These are phyloP conservation scores for Fusarium odoratissimum DNA, from an alignment of 2,329 filamentous ascomycete genomes.

Conservation along the genomic window DNA sequence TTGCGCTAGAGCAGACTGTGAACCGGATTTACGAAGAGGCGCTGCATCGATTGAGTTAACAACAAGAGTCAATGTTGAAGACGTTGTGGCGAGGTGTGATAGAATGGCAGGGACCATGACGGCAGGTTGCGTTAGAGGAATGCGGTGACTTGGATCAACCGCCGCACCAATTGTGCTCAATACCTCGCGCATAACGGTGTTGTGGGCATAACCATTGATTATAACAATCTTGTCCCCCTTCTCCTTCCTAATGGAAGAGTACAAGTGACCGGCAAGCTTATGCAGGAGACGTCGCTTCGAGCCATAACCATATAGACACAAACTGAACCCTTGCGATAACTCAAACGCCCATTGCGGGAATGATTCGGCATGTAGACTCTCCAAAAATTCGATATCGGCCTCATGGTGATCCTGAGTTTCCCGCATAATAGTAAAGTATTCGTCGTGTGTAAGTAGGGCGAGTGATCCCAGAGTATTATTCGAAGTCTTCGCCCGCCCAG, in stretches of 20 bases:
- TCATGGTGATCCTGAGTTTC: conserved; percentile 75
- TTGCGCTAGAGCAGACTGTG: conserved; percentile 79
- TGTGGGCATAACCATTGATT: conserved; percentile 84
- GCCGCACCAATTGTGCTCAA: conserved; percentile 75
- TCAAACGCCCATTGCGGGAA: conserved; percentile 96
- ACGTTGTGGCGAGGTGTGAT: conserved; percentile 62
- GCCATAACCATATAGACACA: conserved; percentile 93
- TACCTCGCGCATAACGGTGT: conserved; percentile 75
- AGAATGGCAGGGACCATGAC: conserved; percentile 77
- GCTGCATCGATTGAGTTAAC: conserved; percentile 89
- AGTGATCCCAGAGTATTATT: conserved; percentile 83
- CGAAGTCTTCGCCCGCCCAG: conserved; percentile 84
- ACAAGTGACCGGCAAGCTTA: conserved; percentile 78
- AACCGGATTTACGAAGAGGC: conserved; percentile 75
- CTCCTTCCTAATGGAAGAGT: conserved; percentile 48
- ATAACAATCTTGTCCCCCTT: conserved; percentile 72
- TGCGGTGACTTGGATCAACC: conserved; percentile 62
- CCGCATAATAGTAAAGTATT: conserved; percentile 79
- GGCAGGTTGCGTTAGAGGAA: conserved; percentile 71
- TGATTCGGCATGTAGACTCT: conserved; percentile 79
- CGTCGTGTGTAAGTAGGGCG: conserved; percentile 85
- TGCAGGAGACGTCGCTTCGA: conserved; percentile 84
- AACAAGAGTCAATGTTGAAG: conserved; percentile 70
- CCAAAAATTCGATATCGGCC: conserved; percentile 76
- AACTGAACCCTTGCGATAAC: conserved; percentile 83